Base-by-base conservation (phyloP, 306 rosid species). In the Sophora flavescens region DNA sequence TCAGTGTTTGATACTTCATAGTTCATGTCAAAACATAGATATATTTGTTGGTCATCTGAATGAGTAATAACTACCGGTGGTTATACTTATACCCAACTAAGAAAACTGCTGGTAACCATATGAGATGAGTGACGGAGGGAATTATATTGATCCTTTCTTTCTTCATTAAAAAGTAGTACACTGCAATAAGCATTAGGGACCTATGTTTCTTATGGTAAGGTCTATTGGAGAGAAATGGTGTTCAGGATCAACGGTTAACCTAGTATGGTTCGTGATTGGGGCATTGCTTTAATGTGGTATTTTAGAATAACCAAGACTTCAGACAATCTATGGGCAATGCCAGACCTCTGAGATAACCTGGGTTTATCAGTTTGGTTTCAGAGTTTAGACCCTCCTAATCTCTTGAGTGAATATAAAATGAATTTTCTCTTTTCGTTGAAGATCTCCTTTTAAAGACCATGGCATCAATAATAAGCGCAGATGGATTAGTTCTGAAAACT, bases 191-290 rank as follows among this genome's bases (percentile, higher is more conserved):
- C 18, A 35, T 75, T 50, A 12, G 63, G 72, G 7, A 6, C 30
- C 33, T 6, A 18, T 22, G 54, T 62, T 32, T 16, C 78, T 63
- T 18, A 12, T 35, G 15, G 62, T 64, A 14, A 32, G 39, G 41
- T 35, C 53, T 53, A 53, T 15, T 51, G 56, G 8, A 64, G 16
- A 53, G 41, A 69, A 52, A 35, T 75, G 39, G n/a, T 22, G 42
- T 42, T 54, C 22, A 2, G 65, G 45, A 50, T 56, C 14, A 38
- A 9, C 15, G 39, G 9, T 13, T n/a, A 12, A 42, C 62, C 41
- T 57, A 44, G 41, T 12, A 36, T 44, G 26, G 9, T 16, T 67
- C 15, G 32, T 77, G 11, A 44, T 56, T 30, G 35, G 11, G 30
- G 15, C 6, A 54, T 42, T 42, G 7, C 17, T 67, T 63, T 15